These are phyloP conservation scores for Lumnitzera racemosa DNA, from an alignment of 345 rosid genomes.

Conservation along the genomic window DNA sequence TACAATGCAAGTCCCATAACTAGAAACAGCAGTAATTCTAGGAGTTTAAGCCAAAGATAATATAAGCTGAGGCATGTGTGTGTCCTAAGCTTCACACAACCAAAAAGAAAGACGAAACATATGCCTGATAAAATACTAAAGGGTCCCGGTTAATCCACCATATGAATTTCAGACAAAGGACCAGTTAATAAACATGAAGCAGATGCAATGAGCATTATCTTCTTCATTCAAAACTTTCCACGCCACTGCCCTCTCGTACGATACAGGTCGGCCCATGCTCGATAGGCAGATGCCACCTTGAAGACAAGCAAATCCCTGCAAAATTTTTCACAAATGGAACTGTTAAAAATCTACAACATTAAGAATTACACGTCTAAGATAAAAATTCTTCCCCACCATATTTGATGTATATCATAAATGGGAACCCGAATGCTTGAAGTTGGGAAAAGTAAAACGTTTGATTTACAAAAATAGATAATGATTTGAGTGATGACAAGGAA, in stretches of 20 bases:
- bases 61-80: no score
- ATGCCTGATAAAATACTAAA: not conserved
- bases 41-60: no score
- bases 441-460: no score
- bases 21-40: no score
- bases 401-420: no score
- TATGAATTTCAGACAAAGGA: slow-evolving; percentile 65
- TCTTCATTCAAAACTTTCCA: slow-evolving; percentile 98
- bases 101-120: no score
- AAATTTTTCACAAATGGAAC: not conserved
- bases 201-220: slow-evolving; percentile 90
- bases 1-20: no score
- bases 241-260: slow-evolving; percentile 93
- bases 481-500: no score
- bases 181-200: slow-evolving; percentile 95
- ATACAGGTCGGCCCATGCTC: slow-evolving; percentile 98
- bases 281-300: slow-evolving; percentile 93
- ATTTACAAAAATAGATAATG: no score
- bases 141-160: not conserved
- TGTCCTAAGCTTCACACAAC: no score
- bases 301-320: slow-evolving; percentile 81
- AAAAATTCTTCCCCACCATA: no score
- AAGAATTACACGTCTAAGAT: not conserved
- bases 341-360: not conserved
- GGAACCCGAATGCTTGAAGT: no score